A percentile compares a stretch with the other conserved stretches of the same genome.
These are phyloP conservation scores for Hyaloscypha bicolor DNA, from an alignment of 495 filamentous ascomycete genomes.

Conservation along the genomic window DNA sequence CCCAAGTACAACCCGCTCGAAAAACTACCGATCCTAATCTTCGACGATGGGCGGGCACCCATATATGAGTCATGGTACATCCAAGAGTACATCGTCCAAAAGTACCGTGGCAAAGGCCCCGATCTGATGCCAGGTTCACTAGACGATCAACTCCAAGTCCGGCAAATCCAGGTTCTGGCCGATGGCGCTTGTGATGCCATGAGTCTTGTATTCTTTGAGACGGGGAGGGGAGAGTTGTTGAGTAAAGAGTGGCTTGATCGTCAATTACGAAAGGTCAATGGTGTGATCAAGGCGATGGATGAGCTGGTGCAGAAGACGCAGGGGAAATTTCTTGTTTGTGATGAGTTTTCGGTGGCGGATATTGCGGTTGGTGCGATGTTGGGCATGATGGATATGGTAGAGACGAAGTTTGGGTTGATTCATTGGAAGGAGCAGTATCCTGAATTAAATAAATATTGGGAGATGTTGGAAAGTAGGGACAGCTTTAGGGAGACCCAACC, in stretches of 20 bases:
- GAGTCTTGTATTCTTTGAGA: conserved; percentile 13
- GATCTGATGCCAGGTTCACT: conserved; percentile 4
- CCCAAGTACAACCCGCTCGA: conserved; percentile 20
- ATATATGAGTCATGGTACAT: conserved; percentile 21
- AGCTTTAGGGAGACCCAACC: conserved; percentile 13
- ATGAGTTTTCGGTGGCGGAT: conserved; percentile 15
- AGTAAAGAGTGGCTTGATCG: conserved; percentile 12
- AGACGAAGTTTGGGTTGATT: conserved; percentile 17
- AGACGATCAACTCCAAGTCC: conserved; percentile 10
- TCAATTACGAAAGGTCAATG: conserved; percentile 17
- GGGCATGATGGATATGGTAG: conserved; percentile 19
- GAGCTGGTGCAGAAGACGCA: neutral
- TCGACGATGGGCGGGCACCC: conserved; percentile 13
- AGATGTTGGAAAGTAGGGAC: conserved; percentile 12
- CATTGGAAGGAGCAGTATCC: conserved; percentile 9
- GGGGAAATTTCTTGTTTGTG: conserved; percentile 2
- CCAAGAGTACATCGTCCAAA: conserved; percentile 18
- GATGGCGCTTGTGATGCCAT: conserved; percentile 21
- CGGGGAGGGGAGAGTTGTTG: conserved; percentile 6
- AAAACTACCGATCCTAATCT: conserved; percentile 17
- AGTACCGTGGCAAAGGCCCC: conserved; percentile 5
- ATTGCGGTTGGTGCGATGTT: conserved; percentile 17
- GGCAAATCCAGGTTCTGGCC: conserved; percentile 16
- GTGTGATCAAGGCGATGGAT: conserved; percentile 12
- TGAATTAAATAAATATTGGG: conserved; percentile 19